Evolutionary conservation across 116 monocot genomes (phyloP).

Genomic region (Cymodocea nodosa): DNA sequence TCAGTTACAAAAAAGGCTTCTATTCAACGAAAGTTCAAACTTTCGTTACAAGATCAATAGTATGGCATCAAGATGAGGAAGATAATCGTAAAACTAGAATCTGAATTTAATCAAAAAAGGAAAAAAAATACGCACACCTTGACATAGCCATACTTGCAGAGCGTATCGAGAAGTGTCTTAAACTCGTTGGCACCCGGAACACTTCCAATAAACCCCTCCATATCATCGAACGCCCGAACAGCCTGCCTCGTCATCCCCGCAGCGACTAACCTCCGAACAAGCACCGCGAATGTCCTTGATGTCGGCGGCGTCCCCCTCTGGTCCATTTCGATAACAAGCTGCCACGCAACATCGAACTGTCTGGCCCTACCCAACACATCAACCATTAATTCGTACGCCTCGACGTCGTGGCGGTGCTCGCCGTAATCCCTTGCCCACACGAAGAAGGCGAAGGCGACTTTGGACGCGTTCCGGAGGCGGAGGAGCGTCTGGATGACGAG

Average conservation of each 20-base stretch:
- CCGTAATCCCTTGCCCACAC: conserved; percentile 49
- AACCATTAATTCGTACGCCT: conserved; percentile 57
- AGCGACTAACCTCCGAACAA: conserved; percentile 57
- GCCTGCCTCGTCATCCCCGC: conserved; percentile 79
- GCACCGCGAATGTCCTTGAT: conserved; percentile 44
- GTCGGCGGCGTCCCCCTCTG: conserved; percentile 32
- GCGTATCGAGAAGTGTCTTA: conserved; percentile 65
- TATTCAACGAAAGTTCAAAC: background rate
- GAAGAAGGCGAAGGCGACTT: conserved; percentile 78
- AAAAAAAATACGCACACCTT: conserved; percentile 29
- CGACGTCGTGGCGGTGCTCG: conserved; percentile 22
- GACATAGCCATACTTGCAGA: conserved; percentile 89
- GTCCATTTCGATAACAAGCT: conserved; percentile 74
- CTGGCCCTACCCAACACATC: conserved; percentile 55
- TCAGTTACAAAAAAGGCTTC: too few species aligned
- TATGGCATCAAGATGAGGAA: too few species aligned
- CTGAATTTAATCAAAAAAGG: too few species aligned
- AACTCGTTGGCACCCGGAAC: conserved; percentile 40
- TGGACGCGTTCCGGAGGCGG: conserved; percentile 81
- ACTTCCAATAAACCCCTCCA: conserved; percentile 85
- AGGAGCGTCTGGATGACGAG: conserved; percentile 75
- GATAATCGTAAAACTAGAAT: too few species aligned
- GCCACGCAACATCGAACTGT: conserved; percentile 90
- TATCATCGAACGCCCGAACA: conserved; percentile 69
- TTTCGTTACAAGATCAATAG: too few species aligned